Evolutionary conservation across 192 early-diverging fungal genomes (phyloP), one percentile per base, ranked within the genome.

Genomic region (Dissophora globulifera): DNA sequence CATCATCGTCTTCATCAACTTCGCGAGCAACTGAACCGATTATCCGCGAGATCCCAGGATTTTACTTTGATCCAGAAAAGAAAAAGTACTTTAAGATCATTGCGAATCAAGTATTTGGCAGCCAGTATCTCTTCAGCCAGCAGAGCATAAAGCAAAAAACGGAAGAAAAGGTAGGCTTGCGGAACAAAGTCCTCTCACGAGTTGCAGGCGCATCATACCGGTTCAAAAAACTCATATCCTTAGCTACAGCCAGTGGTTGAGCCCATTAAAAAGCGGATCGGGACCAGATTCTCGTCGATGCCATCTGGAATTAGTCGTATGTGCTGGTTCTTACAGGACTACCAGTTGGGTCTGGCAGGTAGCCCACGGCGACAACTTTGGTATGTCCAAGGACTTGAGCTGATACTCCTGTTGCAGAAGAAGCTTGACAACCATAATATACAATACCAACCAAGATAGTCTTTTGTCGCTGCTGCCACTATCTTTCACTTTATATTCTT

Each of bases 21-120:
- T n/a, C n/a, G n/a, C n/a, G n/a, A n/a, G n/a, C n/a, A n/a, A n/a
- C n/a, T n/a, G 47, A 25, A 5, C 30, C 69, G 48, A 41, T 26
- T 16, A 32, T 67, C 3, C 43, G 57, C 13, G 72, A 67, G 20
- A 76, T 76, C 2, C 72, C 72, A 3, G 72, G 72, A 26, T 76
- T 76, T 45, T 67, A 67, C 33, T 76, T 54, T 45, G 72, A 76
- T 38, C 15, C 41, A 1, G 72, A 76, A 50, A 76, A 76, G 58
- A 66, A 67, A 62, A 76, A 76, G 40, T 76, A 76, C 40, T 76
- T 76, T 58, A 76, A 76, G 47, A 67, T 76, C 51, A 62, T 58
- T 19, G 58, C 63, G 10, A 66, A 62, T 31, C 72, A 76, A 50
- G 32, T 50, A 12, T 27, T 62, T 25, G 63, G 63, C 0, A 60